Evolutionary conservation across 78 protist species (phyloP).

Genomic region (Diacronema lutheri): DNA sequence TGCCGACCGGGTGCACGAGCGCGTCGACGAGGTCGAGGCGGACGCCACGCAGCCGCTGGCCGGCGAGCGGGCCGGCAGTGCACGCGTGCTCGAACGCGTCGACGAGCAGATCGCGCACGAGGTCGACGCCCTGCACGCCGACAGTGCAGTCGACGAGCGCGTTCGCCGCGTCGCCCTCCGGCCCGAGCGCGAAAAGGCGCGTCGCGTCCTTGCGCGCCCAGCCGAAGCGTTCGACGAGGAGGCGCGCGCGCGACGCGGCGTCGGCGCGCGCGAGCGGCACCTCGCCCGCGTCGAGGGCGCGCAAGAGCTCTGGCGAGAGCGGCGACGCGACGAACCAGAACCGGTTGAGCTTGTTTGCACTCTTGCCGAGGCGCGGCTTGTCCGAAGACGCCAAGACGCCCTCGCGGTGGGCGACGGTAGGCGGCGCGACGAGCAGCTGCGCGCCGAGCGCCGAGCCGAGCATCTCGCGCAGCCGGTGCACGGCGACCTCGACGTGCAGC

Average conservation of each 20-base stretch:
- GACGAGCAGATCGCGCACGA: constrained; percentile 43
- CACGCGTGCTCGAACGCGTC: constrained; percentile 57
- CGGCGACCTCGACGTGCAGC: constrained; percentile 57
- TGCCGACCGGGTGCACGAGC: constrained; percentile 56
- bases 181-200: constrained; percentile 48
- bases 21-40: constrained; percentile 64
- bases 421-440: not conserved
- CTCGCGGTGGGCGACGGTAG: constrained; percentile 57
- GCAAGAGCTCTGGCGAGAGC: not conserved
- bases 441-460: not conserved
- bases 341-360: constrained; percentile 73
- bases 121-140: constrained; percentile 68
- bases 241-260: constrained; percentile 4
- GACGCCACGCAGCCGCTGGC: constrained; percentile 64
- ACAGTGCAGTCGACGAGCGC: constrained; percentile 65
- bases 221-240: constrained; percentile 20
- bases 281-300: constrained; percentile 44
- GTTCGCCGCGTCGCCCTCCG: constrained; percentile 45
- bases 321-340: constrained; percentile 61
- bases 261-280: not conserved
- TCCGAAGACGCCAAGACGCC: constrained; percentile 21
- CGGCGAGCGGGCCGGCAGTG: constrained; percentile 56
- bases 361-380: constrained; percentile 36
- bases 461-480: constrained; percentile 46
- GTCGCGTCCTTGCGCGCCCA: constrained; percentile 48